Conservation (phyloP, 306 rosid genomes). For the Cucurbita maxima region DNA sequence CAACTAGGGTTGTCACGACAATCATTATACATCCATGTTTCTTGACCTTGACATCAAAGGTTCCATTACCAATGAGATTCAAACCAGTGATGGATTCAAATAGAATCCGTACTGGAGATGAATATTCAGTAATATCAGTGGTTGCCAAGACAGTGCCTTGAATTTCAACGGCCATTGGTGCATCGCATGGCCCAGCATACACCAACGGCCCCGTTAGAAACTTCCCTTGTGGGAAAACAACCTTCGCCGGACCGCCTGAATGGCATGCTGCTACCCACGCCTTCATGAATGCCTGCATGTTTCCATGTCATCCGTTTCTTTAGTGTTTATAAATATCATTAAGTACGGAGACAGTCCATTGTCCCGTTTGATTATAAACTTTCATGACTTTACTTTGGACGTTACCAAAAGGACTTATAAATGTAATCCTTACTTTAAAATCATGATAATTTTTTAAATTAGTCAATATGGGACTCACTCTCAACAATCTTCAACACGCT, state of each 20-base stretch:
- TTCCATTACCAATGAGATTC: conserved; percentile 32
- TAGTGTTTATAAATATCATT: no score
- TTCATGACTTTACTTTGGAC: no score
- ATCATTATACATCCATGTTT: conserved; percentile 28
- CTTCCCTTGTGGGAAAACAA: conserved; percentile 42
- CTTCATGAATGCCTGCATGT: conserved; percentile 44
- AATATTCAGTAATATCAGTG: conserved; percentile 27
- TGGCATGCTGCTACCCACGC: conserved; percentile 63
- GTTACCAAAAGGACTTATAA: accelerated
- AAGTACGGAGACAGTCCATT: no score
- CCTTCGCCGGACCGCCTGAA: conserved; percentile 20
- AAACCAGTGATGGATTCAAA: conserved; percentile 24
- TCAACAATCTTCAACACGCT: no score
- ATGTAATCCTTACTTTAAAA: no score
- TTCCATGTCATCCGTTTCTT: neutral
- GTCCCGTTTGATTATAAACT: no score
- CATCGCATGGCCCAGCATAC: conserved; percentile 55
- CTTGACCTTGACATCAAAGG: conserved; percentile 52
- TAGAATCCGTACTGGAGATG: conserved; percentile 37
- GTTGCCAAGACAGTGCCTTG: conserved; percentile 31
- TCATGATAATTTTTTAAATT: no score
- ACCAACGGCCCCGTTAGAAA: conserved; percentile 30
- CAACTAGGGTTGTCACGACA: conserved; percentile 9
- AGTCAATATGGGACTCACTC: no score
- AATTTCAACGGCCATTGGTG: conserved; percentile 36